Base-by-base conservation (phyloP, 306 rosid genomes). In the Trifolium fragiferum region DNA sequence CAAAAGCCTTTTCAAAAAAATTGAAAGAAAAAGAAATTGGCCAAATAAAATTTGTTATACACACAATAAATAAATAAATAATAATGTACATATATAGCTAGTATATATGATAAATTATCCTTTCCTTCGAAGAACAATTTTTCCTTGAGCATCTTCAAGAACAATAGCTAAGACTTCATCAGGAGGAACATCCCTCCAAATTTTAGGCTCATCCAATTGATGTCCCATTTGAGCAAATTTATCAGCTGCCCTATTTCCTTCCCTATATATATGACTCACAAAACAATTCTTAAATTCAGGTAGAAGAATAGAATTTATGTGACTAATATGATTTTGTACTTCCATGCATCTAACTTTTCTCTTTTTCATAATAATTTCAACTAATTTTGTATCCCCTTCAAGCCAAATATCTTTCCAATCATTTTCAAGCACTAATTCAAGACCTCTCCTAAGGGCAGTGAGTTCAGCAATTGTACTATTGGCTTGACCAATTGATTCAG, bases 361-460 rank as follows among this genome's bases (percentile, higher is more conserved):
- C 67, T 81, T 78, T 47, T 78, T 27, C 64, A 25, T 84, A 46
- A 90, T 71, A 0, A 83, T 77, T 30, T 90, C 98, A 61, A 90
- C 81, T 79, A 90, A 62, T 21, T 84, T 85, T 8, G 83, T 81
- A 70, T 93, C 93, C 10, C 96, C 98, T 88, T 90, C 96, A 0
- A 93, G 83, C 92, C 97, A 90, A 9, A 90, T 77, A 54, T 89
- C 79, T 8, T 80, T 81, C 95, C 92, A 90, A 11, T 89, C 97
- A 66, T 86, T 86, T 78, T 93, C 93, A 9, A 88, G 79, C 0
- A 84, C 93, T 21, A 90, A 61, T 47, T 90, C 97, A 1, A 90
- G 89, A 6, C 94, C 98, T 75, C 88, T 83, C 20, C 72, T 47
- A 0, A 92, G 89, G 3, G 94, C 96, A 0, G 33, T 41, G 0